phyloP scores from a whole-genome alignment of 495 filamentous ascomycete genomes.

The Penicillium soppii region DNA sequence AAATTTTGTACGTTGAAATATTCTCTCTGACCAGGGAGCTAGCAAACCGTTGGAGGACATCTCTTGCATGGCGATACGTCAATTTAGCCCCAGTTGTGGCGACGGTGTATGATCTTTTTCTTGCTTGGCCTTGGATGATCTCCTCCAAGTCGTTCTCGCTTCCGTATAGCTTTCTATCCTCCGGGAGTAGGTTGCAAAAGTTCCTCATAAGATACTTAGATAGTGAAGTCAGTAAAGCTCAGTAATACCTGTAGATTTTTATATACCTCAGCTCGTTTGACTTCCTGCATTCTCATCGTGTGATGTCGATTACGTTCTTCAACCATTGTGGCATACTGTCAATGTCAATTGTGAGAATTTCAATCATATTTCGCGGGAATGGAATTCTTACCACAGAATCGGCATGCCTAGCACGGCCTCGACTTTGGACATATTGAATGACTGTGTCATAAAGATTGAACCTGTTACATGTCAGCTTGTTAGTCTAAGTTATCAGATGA shows the following conservation, averaged over 20 bases:
- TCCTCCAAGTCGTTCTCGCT: conserved; percentile 57
- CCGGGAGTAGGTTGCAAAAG: conserved; percentile 75
- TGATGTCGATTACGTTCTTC: conserved; percentile 67
- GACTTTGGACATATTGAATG: conserved; percentile 95
- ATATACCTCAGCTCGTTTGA: conserved; percentile 48
- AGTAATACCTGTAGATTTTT: conserved; percentile 11
- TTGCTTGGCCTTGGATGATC: conserved; percentile 54
- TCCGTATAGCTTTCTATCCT: conserved; percentile 69
- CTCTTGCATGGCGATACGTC: conserved; percentile 71
- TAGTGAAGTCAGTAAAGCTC: conserved; percentile 29
- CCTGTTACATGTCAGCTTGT: conserved; percentile 26
- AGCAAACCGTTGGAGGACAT: conserved; percentile 64
- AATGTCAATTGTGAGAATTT: conserved; percentile 13
- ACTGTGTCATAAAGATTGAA: conserved; percentile 90
- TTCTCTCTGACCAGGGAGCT: conserved; percentile 49
- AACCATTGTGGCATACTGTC: conserved; percentile 75
- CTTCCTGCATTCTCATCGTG: conserved; percentile 52
- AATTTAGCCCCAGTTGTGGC: conserved; percentile 73
- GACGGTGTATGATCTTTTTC: conserved; percentile 59
- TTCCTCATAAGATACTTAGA: conserved; percentile 54
- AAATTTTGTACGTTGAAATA: not conserved
- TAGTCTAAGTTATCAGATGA: not conserved
- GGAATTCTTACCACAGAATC: conserved; percentile 55
- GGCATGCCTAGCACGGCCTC: conserved; percentile 78
- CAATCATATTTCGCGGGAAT: not conserved